phyloP scores from a whole-genome alignment of 228 moss, liverwort and hornwort genomes.

The Sphagnum fallax region DNA sequence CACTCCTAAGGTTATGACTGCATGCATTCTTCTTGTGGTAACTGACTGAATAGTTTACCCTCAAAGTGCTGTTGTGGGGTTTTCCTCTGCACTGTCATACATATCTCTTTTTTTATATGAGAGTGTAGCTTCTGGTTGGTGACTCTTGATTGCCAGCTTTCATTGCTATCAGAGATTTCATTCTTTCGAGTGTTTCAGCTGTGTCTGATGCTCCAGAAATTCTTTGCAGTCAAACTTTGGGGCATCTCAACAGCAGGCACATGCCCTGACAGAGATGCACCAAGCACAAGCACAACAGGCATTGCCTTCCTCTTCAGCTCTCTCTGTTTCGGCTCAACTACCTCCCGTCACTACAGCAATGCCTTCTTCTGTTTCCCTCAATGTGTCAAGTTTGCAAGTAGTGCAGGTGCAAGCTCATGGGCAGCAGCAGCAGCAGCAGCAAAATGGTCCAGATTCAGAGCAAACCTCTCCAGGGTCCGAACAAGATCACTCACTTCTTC shows the following conservation, averaged over 20 bases:
- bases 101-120: too few species aligned
- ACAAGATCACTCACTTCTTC: constrained; percentile 25
- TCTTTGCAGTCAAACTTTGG: constrained; percentile 25
- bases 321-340: neutral
- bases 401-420: constrained; percentile 5
- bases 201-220: too few species aligned
- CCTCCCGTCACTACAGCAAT: neutral
- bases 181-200: too few species aligned
- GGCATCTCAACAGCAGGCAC: constrained; percentile 26
- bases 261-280: constrained; percentile 29
- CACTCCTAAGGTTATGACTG: too few species aligned
- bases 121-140: too few species aligned
- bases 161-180: too few species aligned
- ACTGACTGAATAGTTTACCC: too few species aligned
- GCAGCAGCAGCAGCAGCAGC: neutral
- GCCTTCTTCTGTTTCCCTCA: constrained; percentile 16
- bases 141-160: too few species aligned
- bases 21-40: too few species aligned
- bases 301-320: constrained; percentile 8
- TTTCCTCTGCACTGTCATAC: too few species aligned
- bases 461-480: constrained; percentile 49
- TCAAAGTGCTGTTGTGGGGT: too few species aligned
- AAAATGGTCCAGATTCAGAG: constrained; percentile 26
- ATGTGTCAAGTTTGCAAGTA: constrained; percentile 17
- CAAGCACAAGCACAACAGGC: constrained; percentile 32